Base-by-base conservation (phyloP, 306 rosid species). In the Rubus idaeus region DNA sequence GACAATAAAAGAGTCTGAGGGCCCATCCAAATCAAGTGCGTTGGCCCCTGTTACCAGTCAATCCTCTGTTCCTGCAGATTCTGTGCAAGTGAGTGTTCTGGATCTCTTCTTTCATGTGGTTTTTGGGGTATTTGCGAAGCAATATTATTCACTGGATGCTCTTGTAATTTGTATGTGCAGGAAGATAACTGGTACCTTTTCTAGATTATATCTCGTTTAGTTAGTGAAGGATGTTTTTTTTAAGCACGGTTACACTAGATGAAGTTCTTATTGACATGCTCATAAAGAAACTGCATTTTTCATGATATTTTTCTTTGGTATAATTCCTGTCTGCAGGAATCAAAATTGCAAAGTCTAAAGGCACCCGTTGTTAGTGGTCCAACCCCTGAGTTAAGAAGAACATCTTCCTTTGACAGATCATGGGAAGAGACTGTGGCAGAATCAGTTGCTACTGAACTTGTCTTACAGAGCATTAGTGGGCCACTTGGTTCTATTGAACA, bases 341-440 rank as follows among this genome's bases (percentile, higher is more conserved):
- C 91, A 47, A 92, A 88, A 77, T 74, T 75, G 58, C 91, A 89
- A 81, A 92, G 68, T 85, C 80, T 41, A 39, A 86, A 76, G 68
- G 83, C 77, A 65, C 85, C 81, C 71, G 35, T 76, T 64, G 84
- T 75, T 30, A 73, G 85, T 63, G 70, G 90, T 73, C 78, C 89
- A 70, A 75, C 63, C 45, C 80, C 92, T 1, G 97, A 91, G 85
- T 85, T 96, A 74, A 86, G 91, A 83, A 87, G 97, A 83, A 90
- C 98, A 52, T 89, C 97, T 45, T 94, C 98, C 75, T 91, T 92
- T 81, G 98, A 94, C 79, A 84, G 96, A 87, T 71, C 90, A 72
- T 94, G 97, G 98, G 99, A 96, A 88, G 99, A 92, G 85, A 87
- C 93, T 56, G 96, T 96, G 56, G 97, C 99, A 77, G 99, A 96